phyloP scores from a whole-genome alignment of 2,329 filamentous ascomycete genomes.

The Purpureocillium takamizusanense region DNA sequence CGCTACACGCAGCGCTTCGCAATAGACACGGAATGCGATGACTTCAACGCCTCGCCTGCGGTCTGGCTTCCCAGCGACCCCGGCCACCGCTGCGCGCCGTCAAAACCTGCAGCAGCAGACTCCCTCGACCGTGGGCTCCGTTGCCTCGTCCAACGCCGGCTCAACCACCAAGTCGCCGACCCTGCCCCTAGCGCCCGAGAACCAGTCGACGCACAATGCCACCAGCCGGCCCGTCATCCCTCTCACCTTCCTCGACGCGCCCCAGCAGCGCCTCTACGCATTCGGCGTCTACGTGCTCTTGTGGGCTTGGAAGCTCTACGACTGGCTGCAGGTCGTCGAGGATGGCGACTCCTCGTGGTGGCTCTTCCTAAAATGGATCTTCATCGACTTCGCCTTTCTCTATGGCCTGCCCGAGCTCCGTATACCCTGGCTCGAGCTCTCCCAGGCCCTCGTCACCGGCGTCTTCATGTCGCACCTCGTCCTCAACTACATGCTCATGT shows the following conservation, averaged over 20 bases:
- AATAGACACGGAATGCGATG: constrained; percentile 56
- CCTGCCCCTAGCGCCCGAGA: constrained; percentile 40
- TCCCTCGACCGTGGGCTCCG: constrained; percentile 19
- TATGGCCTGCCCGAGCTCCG: constrained; percentile 79
- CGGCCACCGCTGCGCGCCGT: constrained; percentile 38
- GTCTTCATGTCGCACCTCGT: constrained; percentile 65
- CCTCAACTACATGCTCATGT: constrained; percentile 83
- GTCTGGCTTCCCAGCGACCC: constrained; percentile 74
- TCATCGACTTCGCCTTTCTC: constrained; percentile 77
- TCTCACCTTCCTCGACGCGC: constrained; percentile 73
- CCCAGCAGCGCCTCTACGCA: constrained; percentile 82
- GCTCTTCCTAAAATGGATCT: constrained; percentile 89
- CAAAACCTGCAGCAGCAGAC: constrained; percentile 19
- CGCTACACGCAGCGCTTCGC: neutral
- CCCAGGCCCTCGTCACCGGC: constrained; percentile 60
- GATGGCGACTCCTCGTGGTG: constrained; percentile 81
- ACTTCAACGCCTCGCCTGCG: constrained; percentile 73
- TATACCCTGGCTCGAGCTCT: constrained; percentile 96
- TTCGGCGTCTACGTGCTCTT: constrained; percentile 69
- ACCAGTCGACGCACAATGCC: constrained; percentile 16
- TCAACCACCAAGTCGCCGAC: constrained; percentile 19
- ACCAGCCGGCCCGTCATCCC: constrained; percentile 62
- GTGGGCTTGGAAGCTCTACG: constrained; percentile 76
- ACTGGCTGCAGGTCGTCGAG: constrained; percentile 70
- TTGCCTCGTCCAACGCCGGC: constrained; percentile 17